A percentile compares a stretch with the other conserved stretches of the same genome.
These are phyloP conservation scores for Tricholoma sp. DNA, from an alignment of 768 basidiomycete species.

Conservation along the genomic window DNA sequence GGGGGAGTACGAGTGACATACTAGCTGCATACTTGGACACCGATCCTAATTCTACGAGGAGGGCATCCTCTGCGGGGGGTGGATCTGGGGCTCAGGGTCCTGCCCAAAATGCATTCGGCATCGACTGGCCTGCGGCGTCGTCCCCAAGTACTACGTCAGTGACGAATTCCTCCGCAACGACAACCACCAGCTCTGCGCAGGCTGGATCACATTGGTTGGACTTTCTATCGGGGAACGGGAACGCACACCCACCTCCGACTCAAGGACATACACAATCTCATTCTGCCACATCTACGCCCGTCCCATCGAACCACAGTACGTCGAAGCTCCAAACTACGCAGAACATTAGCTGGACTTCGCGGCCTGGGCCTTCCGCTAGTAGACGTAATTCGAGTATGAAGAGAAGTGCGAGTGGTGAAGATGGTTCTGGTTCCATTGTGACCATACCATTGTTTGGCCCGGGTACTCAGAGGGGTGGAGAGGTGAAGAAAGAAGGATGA, in stretches of 20 bases:
- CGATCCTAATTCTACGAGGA: background rate
- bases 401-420: background rate
- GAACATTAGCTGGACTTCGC: background rate
- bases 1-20: background rate
- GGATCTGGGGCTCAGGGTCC: background rate
- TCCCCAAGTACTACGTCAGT: background rate
- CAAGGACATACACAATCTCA: background rate
- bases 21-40: background rate
- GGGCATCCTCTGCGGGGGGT: background rate
- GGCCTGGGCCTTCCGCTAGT: background rate
- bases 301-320: background rate
- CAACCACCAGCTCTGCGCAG: background rate
- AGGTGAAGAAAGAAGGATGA: background rate
- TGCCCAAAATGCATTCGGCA: background rate
- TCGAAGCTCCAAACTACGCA: background rate
- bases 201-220: slow-evolving; percentile 1
- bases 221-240: background rate
- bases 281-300: background rate
- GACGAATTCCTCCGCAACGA: background rate
- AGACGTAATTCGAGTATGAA: background rate
- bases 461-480: background rate
- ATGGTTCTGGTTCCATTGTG: background rate
- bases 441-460: background rate
- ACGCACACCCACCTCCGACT: background rate
- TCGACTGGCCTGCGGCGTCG: background rate